phyloP scores from a whole-genome alignment of 768 basidiomycete genomes.

The Trametes elegans region DNA sequence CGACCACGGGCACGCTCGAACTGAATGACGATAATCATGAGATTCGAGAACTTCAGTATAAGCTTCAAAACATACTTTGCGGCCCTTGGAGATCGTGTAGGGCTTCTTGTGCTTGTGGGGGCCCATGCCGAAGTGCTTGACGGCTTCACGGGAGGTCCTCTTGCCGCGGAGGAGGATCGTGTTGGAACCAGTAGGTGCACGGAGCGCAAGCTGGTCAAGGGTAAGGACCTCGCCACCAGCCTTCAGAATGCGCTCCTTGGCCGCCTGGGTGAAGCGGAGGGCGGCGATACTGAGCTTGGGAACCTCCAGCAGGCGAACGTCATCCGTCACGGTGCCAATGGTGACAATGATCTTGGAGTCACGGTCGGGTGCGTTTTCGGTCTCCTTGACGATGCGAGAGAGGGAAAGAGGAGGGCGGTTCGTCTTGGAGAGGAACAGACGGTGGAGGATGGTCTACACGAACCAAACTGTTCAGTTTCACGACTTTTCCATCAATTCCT shows the following conservation, averaged over 20 bases:
- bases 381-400: conserved; percentile 88
- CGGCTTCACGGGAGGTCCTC: conserved; percentile 90
- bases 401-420: conserved; percentile 97
- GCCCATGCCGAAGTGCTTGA: conserved; percentile 98
- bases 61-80: conserved; percentile 60
- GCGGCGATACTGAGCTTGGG: conserved; percentile 94
- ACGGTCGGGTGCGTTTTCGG: conserved; percentile 58
- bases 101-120: conserved; percentile 99
- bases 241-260: conserved; percentile 92
- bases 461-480: neutral
- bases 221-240: conserved; percentile 95
- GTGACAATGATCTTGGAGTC: conserved; percentile 83
- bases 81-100: conserved; percentile 91
- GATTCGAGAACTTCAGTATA: conserved; percentile 1
- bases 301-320: conserved; percentile 78
- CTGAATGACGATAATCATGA: conserved; percentile 32
- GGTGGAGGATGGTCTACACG: conserved; percentile 83
- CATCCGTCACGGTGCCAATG: conserved; percentile 94
- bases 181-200: conserved; percentile 93
- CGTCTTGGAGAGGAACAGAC: conserved; percentile 94
- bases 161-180: conserved; percentile 91
- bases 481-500: conserved; percentile 1
- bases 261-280: conserved; percentile 89
- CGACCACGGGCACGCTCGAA: conserved; percentile 99
- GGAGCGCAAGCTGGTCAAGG: conserved; percentile 93